phyloP scores from a whole-genome alignment of 1,284 basidiomycete genomes.

The Moesziomyces antarcticus region DNA sequence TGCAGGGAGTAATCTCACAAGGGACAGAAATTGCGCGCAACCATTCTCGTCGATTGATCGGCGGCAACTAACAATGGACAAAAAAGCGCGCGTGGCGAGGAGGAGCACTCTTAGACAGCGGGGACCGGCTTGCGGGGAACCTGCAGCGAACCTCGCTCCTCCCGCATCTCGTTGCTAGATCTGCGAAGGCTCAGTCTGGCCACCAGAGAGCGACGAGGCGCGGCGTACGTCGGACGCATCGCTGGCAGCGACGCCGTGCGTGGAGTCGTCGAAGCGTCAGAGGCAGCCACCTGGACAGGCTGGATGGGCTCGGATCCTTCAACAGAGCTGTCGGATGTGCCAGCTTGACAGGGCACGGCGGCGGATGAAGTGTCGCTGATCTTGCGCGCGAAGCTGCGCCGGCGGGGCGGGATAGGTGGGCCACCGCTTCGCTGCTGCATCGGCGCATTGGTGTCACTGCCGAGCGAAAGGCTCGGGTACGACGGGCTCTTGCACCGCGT shows the following conservation, averaged over 20 bases:
- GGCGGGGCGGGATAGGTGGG: constrained; percentile 24
- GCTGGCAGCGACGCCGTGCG: too few relatives aligned
- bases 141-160: neutral
- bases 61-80: too few relatives aligned
- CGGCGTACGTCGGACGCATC: neutral
- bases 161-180: constrained; percentile 8
- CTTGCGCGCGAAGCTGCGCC: constrained; percentile 21
- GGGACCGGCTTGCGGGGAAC: constrained; percentile 8
- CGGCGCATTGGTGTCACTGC: neutral
- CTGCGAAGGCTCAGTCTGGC: constrained; percentile 23
- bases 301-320: too few relatives aligned
- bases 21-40: neutral
- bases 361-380: neutral
- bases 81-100: too few relatives aligned
- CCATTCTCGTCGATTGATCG: too few relatives aligned
- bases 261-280: too few relatives aligned
- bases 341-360: neutral
- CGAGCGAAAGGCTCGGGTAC: neutral
- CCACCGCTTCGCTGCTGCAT: constrained; percentile 1
- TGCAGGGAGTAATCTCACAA: neutral
- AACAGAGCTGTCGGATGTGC: constrained; percentile 1
- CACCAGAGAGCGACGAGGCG: constrained; percentile 19
- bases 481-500: neutral
- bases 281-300: too few relatives aligned
- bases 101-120: neutral